Percentiles rank a stretch among this genome's conserved stretches.
Conservation (phyloP, 352 stramenopile genomes). For the Globisporangium alternatum region DNA sequence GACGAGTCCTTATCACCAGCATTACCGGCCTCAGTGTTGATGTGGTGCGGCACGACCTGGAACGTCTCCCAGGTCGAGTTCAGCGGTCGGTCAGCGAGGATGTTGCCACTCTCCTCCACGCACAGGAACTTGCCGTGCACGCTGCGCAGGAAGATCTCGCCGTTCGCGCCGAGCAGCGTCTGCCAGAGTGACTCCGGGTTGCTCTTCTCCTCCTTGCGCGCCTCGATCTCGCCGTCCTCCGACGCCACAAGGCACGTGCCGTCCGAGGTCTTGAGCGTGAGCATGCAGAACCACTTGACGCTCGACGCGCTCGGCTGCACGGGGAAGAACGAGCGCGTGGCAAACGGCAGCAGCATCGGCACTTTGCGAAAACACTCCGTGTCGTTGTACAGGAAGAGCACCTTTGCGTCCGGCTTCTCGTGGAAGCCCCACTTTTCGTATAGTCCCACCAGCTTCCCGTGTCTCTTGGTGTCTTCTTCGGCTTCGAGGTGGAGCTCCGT, state of each 20-base stretch:
- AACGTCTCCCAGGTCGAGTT: slow-evolving; percentile 90
- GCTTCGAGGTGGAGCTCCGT: slow-evolving; percentile 51
- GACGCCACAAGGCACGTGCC: slow-evolving; percentile 65
- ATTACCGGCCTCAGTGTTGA: background rate
- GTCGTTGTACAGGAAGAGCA: slow-evolving; percentile 84
- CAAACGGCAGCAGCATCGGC: slow-evolving; percentile 61
- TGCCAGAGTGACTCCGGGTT: slow-evolving; percentile 63
- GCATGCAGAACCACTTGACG: slow-evolving; percentile 70
- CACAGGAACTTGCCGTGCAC: slow-evolving; percentile 84
- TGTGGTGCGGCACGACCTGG: slow-evolving; percentile 64
- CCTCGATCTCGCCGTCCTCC: slow-evolving; percentile 61
- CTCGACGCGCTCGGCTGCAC: slow-evolving; percentile 31
- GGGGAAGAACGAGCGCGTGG: slow-evolving; percentile 33
- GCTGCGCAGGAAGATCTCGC: slow-evolving; percentile 71
- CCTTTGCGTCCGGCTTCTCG: slow-evolving; percentile 48
- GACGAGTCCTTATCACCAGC: background rate
- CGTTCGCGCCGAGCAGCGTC: slow-evolving; percentile 51
- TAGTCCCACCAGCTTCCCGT: slow-evolving; percentile 61
- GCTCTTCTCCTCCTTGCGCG: slow-evolving; percentile 20
- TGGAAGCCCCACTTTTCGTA: slow-evolving; percentile 74
- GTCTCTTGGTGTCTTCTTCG: slow-evolving; percentile 59
- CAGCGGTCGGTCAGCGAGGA: slow-evolving; percentile 61
- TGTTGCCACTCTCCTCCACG: slow-evolving; percentile 67
- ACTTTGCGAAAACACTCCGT: slow-evolving; percentile 84
- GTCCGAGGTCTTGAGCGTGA: slow-evolving; percentile 59